These are phyloP conservation scores for Alternaria alternata DNA, from an alignment of 2,329 filamentous ascomycete species.

Conservation along the genomic window DNA sequence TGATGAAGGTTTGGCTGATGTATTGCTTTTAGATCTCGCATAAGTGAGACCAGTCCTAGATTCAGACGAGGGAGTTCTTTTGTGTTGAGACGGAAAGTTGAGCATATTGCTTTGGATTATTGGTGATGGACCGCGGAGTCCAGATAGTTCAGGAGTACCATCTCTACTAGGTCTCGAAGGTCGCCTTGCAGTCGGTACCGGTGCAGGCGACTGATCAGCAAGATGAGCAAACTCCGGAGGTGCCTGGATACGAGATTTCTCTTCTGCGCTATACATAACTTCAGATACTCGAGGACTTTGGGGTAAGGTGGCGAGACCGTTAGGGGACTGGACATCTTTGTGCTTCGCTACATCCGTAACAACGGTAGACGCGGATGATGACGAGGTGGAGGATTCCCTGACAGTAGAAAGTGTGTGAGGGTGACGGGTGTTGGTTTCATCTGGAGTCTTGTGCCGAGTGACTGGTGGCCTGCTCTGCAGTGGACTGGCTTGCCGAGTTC, in stretches of 20 bases:
- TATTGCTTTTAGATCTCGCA: slow-evolving; percentile 34
- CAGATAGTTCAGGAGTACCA: slow-evolving; percentile 54
- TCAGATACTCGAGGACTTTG: slow-evolving; percentile 59
- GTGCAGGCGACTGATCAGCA: slow-evolving; percentile 66
- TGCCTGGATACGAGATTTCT: slow-evolving; percentile 36
- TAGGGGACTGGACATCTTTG: slow-evolving; percentile 49
- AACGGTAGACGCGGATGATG: slow-evolving; percentile 75
- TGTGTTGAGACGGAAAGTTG: slow-evolving; percentile 59
- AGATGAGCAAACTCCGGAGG: slow-evolving; percentile 60
- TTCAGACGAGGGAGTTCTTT: slow-evolving; percentile 60
- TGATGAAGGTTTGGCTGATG: slow-evolving; percentile 44
- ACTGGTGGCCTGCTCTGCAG: slow-evolving; percentile 66
- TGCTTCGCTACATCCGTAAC: slow-evolving; percentile 60
- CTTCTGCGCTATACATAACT: slow-evolving; percentile 3
- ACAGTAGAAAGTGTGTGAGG: slow-evolving; percentile 69
- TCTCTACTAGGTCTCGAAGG: slow-evolving; percentile 57
- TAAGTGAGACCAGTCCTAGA: slow-evolving; percentile 37
- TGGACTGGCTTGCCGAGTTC: slow-evolving; percentile 64
- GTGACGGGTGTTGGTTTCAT: slow-evolving; percentile 59
- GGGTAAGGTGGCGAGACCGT: slow-evolving; percentile 49
- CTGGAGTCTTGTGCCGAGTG: slow-evolving; percentile 64
- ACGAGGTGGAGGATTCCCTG: slow-evolving; percentile 74
- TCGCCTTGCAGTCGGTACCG: slow-evolving; percentile 57
- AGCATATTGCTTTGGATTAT: slow-evolving; percentile 66
- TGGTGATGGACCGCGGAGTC: slow-evolving; percentile 58